Evolutionary conservation across 768 basidiomycete species (phyloP), one percentile per base, ranked within the genome.

Genomic region (Lepiota venenata): DNA sequence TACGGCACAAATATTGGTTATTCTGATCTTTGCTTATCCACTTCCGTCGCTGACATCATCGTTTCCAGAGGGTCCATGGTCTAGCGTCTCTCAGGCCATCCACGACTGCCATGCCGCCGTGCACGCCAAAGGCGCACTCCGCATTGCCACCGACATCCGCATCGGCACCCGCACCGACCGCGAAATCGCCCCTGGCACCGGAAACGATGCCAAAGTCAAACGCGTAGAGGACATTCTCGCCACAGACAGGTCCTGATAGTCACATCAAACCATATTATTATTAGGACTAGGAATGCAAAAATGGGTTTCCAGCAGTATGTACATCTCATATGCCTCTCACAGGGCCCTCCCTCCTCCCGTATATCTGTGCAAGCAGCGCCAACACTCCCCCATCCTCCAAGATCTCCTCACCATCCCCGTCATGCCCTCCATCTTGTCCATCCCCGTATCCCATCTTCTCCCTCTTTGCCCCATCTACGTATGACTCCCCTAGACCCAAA

Each of bases 41-140:
- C 18, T 45, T 18, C 37, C 22, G 10, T 45, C 46, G 18, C 27
- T 48, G 25, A 46, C 52, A 40, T 36, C 9, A 47, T 36, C 44
- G 50, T 35, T 20, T 48, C 71, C 59, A 80, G 90, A 95, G 69
- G 93, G 94, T 4, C 87, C 91, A 0, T 98, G 92, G 93, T 76
- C 79, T 20, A 74, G 83, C 47, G 96, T 98, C 38, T 85, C 81
- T 55, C 76, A 87, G 60, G 92, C 87, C 2, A 97, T 98, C 58
- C 90, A 93, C 59, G 90, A 88, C 56, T 97, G 93, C 65, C 96
- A 98, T 65, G 79, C 79, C 21, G 92, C 91, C 1, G 87, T 94
- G 4, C 93, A 95, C 58, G 82, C 80, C 0, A 78, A 81, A 65
- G 91, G 90, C 20, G 80, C 82, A 0, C 82, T 83, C 14, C 83